Conservation (phyloP, 257 asterid genomes). For the Petunia secreta region DNA sequence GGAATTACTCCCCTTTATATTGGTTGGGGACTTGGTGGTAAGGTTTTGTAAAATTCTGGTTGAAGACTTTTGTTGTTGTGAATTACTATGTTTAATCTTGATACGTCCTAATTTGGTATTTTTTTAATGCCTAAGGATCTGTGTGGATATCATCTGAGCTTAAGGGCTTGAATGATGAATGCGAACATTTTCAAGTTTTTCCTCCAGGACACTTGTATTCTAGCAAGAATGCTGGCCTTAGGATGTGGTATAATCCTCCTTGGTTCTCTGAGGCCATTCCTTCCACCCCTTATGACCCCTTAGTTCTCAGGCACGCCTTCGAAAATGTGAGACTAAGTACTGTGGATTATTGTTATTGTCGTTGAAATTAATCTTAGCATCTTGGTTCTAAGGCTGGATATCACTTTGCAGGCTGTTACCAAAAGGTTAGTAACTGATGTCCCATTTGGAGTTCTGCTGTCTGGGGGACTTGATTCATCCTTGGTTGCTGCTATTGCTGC, state of each 20-base stretch:
- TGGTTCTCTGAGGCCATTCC: slow-evolving; percentile 89
- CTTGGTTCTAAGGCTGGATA: neutral
- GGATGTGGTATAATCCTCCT: slow-evolving; percentile 87
- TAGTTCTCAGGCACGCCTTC: slow-evolving; percentile 73
- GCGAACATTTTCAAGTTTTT: slow-evolving; percentile 89
- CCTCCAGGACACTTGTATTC: slow-evolving; percentile 92
- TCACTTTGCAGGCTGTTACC: slow-evolving; percentile 65
- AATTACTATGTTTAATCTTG: neutral
- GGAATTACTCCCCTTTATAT: slow-evolving; percentile 90
- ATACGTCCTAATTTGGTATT: neutral
- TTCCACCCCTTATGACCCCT: slow-evolving; percentile 77
- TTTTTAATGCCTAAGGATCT: slow-evolving; percentile 55
- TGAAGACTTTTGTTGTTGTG: neutral
- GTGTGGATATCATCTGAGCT: slow-evolving; percentile 91
- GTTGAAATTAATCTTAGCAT: neutral
- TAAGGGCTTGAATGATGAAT: slow-evolving; percentile 80
- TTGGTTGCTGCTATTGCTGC: slow-evolving; percentile 86
- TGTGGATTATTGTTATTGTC: neutral
- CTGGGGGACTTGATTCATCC: slow-evolving; percentile 97
- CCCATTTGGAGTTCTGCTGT: slow-evolving; percentile 86
- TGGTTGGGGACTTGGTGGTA: slow-evolving; percentile 98
- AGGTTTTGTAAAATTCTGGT: too few relatives aligned
- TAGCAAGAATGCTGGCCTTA: slow-evolving; percentile 68
- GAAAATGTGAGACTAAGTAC: slow-evolving; percentile 59
- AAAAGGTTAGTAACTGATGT: slow-evolving; percentile 98